Conservation (phyloP, 2,329 filamentous ascomycete species). For the Venturia nashicola region DNA sequence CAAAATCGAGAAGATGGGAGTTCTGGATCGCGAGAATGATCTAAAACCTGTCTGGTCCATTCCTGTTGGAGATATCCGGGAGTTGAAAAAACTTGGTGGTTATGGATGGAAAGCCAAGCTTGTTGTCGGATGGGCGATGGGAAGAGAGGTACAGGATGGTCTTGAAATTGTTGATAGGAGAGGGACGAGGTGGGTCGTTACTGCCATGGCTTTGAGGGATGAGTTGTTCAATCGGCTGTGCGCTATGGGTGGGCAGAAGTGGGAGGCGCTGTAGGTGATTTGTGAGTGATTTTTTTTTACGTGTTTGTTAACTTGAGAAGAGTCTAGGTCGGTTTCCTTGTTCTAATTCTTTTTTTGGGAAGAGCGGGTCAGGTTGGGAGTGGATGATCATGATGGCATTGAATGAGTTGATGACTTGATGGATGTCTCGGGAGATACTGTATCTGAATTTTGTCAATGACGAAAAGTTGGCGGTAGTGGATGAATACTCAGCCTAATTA, state of each 20-base stretch:
- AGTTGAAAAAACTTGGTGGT: slow-evolving; percentile 69
- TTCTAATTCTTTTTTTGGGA: not conserved
- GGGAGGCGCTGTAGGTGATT: slow-evolving; percentile 55
- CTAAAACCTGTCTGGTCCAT: slow-evolving; percentile 54
- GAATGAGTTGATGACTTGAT: too few relatives aligned
- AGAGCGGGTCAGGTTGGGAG: not conserved
- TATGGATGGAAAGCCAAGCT: slow-evolving; percentile 78
- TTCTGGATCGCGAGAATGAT: slow-evolving; percentile 34
- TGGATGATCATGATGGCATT: too few relatives aligned
- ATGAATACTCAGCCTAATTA: too few relatives aligned
- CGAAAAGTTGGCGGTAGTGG: too few relatives aligned
- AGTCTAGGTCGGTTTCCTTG: not conserved
- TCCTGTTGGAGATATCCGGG: slow-evolving; percentile 55
- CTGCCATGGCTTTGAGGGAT: slow-evolving; percentile 59
- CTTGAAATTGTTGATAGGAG: slow-evolving; percentile 51
- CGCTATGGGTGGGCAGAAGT: slow-evolving; percentile 69
- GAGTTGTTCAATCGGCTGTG: slow-evolving; percentile 71
- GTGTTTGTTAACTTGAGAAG: not conserved
- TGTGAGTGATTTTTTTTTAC: not conserved
- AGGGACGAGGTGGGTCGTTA: slow-evolving; percentile 45
- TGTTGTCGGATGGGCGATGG: slow-evolving; percentile 67
- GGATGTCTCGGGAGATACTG: too few relatives aligned
- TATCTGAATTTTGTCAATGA: too few relatives aligned
- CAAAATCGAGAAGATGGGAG: slow-evolving; percentile 32
- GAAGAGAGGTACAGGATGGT: slow-evolving; percentile 63